A percentile compares a stretch with the other conserved stretches of the same genome.
Evolutionary conservation across 2,329 filamentous ascomycete genomes (phyloP).

Genomic region (Exutisphaerella laricina): DNA sequence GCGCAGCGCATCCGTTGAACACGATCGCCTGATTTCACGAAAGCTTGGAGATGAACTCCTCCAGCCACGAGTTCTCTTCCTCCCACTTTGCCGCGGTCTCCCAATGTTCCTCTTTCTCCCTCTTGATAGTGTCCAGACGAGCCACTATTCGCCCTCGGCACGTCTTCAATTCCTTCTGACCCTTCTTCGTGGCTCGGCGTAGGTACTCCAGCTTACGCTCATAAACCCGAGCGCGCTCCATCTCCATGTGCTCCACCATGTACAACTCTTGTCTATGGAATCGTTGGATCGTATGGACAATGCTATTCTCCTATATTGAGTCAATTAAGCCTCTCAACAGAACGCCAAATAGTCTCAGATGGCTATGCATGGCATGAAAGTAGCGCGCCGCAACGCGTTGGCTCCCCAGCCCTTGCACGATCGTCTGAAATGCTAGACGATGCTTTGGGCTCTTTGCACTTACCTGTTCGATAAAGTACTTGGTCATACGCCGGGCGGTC

Average conservation of each 20-base stretch:
- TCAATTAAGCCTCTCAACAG: no score
- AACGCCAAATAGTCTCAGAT: no score
- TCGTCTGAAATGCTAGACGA: no score
- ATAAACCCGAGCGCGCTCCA: slow-evolving; percentile 38
- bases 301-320: slow-evolving; percentile 43
- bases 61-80: slow-evolving; percentile 3
- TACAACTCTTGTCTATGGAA: slow-evolving; percentile 41
- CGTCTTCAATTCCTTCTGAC: neutral
- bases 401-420: no score
- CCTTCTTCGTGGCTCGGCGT: slow-evolving; percentile 23
- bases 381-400: no score
- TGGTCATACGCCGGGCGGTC: slow-evolving; percentile 39
- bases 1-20: no score
- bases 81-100: neutral
- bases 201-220: slow-evolving; percentile 24
- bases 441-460: no score
- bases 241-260: slow-evolving; percentile 39
- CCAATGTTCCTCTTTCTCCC: neutral
- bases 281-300: slow-evolving; percentile 40
- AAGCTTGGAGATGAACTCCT: slow-evolving; percentile 1
- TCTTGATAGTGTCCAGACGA: neutral
- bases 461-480: slow-evolving; percentile 43
- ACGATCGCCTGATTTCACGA: no score
- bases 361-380: no score
- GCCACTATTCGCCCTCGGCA: neutral